phyloP scores from a whole-genome alignment of 768 basidiomycete genomes.

The Russula brevipes region DNA sequence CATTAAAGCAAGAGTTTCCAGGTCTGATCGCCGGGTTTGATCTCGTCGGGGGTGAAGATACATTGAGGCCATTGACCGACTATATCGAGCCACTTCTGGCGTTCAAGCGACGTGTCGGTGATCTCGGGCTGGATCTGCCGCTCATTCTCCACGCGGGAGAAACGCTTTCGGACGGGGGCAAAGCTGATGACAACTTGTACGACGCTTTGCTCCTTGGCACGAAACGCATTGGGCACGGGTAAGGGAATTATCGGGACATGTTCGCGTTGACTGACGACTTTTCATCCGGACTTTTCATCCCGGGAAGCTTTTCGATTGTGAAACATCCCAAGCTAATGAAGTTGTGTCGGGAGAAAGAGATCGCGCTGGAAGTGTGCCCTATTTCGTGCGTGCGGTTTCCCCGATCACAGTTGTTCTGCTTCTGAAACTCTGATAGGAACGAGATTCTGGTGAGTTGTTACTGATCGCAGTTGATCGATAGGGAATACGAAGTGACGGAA shows the following conservation, averaged over 20 bases:
- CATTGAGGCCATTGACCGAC: slow-evolving; percentile 50
- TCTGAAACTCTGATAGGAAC: slow-evolving; percentile 42
- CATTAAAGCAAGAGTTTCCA: slow-evolving; percentile 68
- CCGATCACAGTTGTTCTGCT: slow-evolving; percentile 2
- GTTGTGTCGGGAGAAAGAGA: slow-evolving; percentile 55
- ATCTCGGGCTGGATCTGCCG: slow-evolving; percentile 59
- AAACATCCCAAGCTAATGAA: slow-evolving; percentile 73
- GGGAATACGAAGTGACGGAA: no score
- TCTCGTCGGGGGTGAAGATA: slow-evolving; percentile 73
- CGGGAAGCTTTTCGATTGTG: slow-evolving; percentile 60
- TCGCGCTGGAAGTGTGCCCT: slow-evolving; percentile 72
- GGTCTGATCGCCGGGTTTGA: slow-evolving; percentile 77
- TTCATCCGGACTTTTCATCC: background rate
- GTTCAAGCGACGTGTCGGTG: slow-evolving; percentile 54
- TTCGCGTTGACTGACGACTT: background rate
- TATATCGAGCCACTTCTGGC: slow-evolving; percentile 56
- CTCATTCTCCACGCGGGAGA: slow-evolving; percentile 81
- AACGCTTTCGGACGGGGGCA: slow-evolving; percentile 69
- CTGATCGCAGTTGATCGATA: background rate
- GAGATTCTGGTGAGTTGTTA: slow-evolving; percentile 53
- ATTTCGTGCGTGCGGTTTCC: slow-evolving; percentile 57
- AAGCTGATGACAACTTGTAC: slow-evolving; percentile 66
- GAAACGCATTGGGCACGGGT: slow-evolving; percentile 81
- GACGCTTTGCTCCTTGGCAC: slow-evolving; percentile 76
- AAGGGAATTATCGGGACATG: slow-evolving; percentile 4